These are phyloP conservation scores for Solanum habrochaites DNA, from an alignment of 257 asterid species.

Conservation along the genomic window DNA sequence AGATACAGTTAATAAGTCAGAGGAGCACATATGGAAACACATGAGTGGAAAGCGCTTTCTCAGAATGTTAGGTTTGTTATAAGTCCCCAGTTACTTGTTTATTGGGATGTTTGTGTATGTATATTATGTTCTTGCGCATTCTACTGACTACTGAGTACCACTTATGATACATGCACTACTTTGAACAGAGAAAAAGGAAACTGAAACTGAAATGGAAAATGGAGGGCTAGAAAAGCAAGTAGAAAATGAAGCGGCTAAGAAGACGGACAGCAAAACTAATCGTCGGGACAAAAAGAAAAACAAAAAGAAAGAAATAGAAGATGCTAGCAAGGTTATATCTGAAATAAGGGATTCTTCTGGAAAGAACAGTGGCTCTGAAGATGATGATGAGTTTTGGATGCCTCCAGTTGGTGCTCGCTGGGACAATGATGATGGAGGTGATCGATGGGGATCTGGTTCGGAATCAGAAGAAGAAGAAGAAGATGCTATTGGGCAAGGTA, in stretches of 20 bases:
- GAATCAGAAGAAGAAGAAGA: slow-evolving; percentile 48
- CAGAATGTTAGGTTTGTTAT: slow-evolving; percentile 66
- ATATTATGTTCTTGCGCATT: background rate
- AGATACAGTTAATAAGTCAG: slow-evolving; percentile 59
- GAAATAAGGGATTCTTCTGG: slow-evolving; percentile 44
- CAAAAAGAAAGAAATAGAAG: slow-evolving; percentile 23
- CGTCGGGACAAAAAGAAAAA: slow-evolving; percentile 21
- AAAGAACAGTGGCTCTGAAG: slow-evolving; percentile 37
- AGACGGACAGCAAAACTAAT: slow-evolving; percentile 8
- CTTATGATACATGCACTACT: background rate
- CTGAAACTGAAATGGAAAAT: slow-evolving; percentile 26
- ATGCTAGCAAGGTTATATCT: slow-evolving; percentile 24
- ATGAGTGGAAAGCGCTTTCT: slow-evolving; percentile 86
- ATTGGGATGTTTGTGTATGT: background rate
- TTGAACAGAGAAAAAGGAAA: slow-evolving; percentile 60
- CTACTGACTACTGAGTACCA: background rate
- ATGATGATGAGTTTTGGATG: slow-evolving; percentile 70
- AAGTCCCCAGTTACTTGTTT: background rate
- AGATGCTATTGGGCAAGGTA: slow-evolving; percentile 49
- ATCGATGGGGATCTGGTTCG: slow-evolving; percentile 69
- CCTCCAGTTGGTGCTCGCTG: slow-evolving; percentile 90
- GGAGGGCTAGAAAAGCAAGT: slow-evolving; percentile 16
- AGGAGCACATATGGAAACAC: slow-evolving; percentile 99
- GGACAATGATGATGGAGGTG: slow-evolving; percentile 88
- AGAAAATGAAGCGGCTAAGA: slow-evolving; percentile 20